Evolutionary conservation across 495 filamentous ascomycete species (phyloP).

Genomic region (Cudoniella acicularis): DNA sequence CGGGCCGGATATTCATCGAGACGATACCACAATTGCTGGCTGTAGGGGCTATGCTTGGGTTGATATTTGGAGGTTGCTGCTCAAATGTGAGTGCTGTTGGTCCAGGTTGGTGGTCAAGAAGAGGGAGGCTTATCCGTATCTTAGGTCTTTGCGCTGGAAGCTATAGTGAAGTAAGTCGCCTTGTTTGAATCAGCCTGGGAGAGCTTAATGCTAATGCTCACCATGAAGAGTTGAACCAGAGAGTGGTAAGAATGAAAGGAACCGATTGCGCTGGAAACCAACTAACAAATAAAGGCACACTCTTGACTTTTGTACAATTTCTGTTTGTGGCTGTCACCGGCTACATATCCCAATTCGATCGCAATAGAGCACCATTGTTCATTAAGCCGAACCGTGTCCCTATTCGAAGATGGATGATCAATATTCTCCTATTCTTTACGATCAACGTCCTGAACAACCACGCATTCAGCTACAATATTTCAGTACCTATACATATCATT

Average conservation of each 20-base stretch:
- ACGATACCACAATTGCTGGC: slow-evolving; percentile 66
- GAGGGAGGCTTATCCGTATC: slow-evolving; percentile 23
- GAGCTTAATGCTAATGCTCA: slow-evolving; percentile 20
- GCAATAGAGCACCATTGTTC: slow-evolving; percentile 56
- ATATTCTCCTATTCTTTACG: slow-evolving; percentile 85
- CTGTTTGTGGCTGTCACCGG: slow-evolving; percentile 74
- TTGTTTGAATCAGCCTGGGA: not conserved
- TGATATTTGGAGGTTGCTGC: slow-evolving; percentile 98
- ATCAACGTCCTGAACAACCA: slow-evolving; percentile 97
- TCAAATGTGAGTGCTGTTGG: slow-evolving; percentile 68
- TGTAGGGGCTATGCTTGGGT: slow-evolving; percentile 65
- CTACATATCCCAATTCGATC: slow-evolving; percentile 67
- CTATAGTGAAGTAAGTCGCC: slow-evolving; percentile 76
- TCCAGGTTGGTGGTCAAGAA: slow-evolving; percentile 3
- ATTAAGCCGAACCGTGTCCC: slow-evolving; percentile 78
- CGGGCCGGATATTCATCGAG: slow-evolving; percentile 53
- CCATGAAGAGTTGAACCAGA: slow-evolving; percentile 52
- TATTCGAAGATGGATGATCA: slow-evolving; percentile 76
- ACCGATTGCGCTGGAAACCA: slow-evolving; percentile 7
- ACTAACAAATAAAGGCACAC: slow-evolving; percentile 54
- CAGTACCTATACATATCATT: slow-evolving; percentile 95
- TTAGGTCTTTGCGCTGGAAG: slow-evolving; percentile 89
- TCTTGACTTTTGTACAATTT: slow-evolving; percentile 95
- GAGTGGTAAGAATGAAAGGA: slow-evolving; percentile 41
- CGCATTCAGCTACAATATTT: slow-evolving; percentile 95